Conservation (phyloP, 805 yeast species). For the Clavispora asparagi region DNA sequence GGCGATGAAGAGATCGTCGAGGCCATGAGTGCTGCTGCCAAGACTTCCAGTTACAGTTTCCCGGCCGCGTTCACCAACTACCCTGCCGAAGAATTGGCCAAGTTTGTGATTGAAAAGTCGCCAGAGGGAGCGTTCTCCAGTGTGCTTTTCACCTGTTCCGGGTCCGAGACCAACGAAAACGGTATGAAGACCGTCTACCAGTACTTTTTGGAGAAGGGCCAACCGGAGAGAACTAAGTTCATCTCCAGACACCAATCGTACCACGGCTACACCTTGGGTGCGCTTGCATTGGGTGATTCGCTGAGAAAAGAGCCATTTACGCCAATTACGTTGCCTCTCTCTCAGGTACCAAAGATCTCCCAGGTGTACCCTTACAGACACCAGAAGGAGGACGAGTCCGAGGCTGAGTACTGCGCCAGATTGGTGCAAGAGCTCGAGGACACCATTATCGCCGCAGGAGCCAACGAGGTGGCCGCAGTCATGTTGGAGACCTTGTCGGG, state of each 20-base stretch:
- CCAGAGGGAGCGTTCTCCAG: constrained; percentile 11
- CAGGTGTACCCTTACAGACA: constrained; percentile 12
- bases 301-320: constrained; percentile 6
- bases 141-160: constrained; percentile 15
- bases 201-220: constrained; percentile 12
- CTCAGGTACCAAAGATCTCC: constrained; percentile 10
- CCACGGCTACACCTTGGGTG: constrained; percentile 15
- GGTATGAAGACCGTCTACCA: constrained; percentile 15
- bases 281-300: constrained; percentile 11
- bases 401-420: constrained; percentile 8
- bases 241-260: constrained; percentile 12
- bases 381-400: constrained; percentile 7
- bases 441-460: constrained; percentile 7
- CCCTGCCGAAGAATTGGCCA: constrained; percentile 11
- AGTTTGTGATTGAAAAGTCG: constrained; percentile 12
- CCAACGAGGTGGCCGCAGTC: constrained; percentile 20
- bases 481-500: constrained; percentile 23
- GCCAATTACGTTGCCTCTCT: constrained; percentile 8
- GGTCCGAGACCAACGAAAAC: constrained; percentile 15
- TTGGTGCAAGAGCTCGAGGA: constrained; percentile 11
- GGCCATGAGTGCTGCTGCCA: constrained; percentile 12
- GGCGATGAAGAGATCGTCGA: constrained; percentile 11
- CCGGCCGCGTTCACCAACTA: constrained; percentile 12
- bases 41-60: constrained; percentile 9
- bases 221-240: constrained; percentile 11